Conservation (phyloP, 1,284 basidiomycete species). For the Takashimella tepidaria region DNA sequence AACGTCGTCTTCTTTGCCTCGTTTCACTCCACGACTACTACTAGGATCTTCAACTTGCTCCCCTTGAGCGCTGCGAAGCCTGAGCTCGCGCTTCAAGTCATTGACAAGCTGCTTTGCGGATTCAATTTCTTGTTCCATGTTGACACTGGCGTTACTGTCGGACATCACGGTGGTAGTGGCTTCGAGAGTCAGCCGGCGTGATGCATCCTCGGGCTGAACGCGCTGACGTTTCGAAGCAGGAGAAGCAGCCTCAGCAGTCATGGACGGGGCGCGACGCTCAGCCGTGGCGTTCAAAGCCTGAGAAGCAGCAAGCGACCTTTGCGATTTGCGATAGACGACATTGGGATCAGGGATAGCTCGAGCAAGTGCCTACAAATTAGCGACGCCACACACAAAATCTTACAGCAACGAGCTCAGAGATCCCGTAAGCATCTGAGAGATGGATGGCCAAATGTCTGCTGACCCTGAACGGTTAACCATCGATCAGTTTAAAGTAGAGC, state of each 20-base stretch:
- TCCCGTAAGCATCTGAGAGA: constrained; percentile 50
- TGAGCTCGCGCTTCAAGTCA: constrained; percentile 40
- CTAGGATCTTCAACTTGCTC: constrained; percentile 35
- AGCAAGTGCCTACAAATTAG: constrained; percentile 58
- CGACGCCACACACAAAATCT: constrained; percentile 9
- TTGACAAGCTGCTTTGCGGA: constrained; percentile 44
- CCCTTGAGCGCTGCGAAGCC: constrained; percentile 36
- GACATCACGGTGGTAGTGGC: constrained; percentile 43
- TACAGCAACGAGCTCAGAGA: constrained; percentile 52
- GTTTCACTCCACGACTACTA: constrained; percentile 35
- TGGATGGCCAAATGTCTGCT: constrained; percentile 62
- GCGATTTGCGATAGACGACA: constrained; percentile 63
- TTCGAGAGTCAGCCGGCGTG: constrained; percentile 36
- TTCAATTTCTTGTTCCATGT: constrained; percentile 45
- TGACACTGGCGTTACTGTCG: constrained; percentile 27
- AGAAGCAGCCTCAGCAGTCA: constrained; percentile 15
- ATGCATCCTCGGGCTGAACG: constrained; percentile 7
- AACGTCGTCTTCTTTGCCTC: constrained; percentile 35
- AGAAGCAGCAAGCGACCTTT: constrained; percentile 45
- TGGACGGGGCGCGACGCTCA: constrained; percentile 15
- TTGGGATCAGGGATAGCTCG: constrained; percentile 71
- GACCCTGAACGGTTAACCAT: constrained; percentile 59
- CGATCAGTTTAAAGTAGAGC: constrained; percentile 4
- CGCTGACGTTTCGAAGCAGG: constrained; percentile 29
- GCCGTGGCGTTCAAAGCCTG: neutral